Evolutionary conservation across 306 rosid genomes (phyloP), one percentile per base, ranked within the genome.

Genomic region (Fagus crenata): DNA sequence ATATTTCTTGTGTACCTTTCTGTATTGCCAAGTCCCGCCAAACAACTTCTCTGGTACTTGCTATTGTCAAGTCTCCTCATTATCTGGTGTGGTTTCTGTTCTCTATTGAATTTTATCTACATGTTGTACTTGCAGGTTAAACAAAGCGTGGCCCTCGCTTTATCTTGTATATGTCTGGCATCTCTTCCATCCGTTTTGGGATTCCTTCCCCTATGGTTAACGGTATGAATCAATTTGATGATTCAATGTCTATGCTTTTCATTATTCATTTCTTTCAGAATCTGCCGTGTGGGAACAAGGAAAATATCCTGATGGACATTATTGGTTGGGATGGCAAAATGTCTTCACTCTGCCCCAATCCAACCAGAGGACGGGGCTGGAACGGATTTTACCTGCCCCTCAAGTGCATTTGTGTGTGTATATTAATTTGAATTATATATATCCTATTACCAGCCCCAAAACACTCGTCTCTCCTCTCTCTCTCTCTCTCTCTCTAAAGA

Each of bases 131-230:
- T 83, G 85, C 96, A 95, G 99, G 87, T 95, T 68, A 92, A 92
- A 84, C 99, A 95, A 91, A 95, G 86, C 53, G 99, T 92, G 51
- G 93, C 90, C 80, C 89, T 95, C 61, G 97, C 99, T 36, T 85
- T 95, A 87, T 75, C 89, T 36, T 85, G 86, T 88, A 92, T 92
- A 72, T 61, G 90, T 68, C 55, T 95, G 83, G 97, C 99, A 69
- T 84, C 99, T 51, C 99, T 95, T 77, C 93, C 99, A 0, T 95
- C 99, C 18, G 90, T 95, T 68, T 79, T 95, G 91, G 99, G 99
- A 69, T 89, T 90, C 80, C 90, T 95, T 78, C 99, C 99, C 51
- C 77, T 92, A 69, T 95, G 99, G 97, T 85, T 92, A 49, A 95
- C 97, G 92, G 99, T 95, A 90, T 75, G 91, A 49, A 65, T 82